Evolutionary conservation across 805 yeast species (phyloP).

Genomic region (Teunomyces barrocoloradensis): DNA sequence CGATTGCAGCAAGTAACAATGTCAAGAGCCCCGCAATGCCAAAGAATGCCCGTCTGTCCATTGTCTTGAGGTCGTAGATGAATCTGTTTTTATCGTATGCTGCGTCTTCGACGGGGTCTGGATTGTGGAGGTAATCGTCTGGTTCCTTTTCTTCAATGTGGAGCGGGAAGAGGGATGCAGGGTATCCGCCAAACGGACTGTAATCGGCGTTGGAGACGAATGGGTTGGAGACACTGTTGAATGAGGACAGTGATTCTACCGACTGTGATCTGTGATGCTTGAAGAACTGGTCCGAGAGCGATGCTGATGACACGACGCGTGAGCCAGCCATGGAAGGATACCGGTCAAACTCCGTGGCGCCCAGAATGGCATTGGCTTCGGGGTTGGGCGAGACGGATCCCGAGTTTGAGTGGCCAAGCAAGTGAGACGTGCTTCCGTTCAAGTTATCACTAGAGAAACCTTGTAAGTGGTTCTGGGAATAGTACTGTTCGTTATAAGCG

Average conservation of each 20-base stretch:
- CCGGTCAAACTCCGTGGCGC: conserved; percentile 61
- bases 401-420: neutral
- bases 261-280: neutral
- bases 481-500: conserved; percentile 38
- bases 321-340: conserved; percentile 64
- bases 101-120: conserved; percentile 93
- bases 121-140: conserved; percentile 94
- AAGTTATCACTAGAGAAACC: conserved; percentile 18
- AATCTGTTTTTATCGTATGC: conserved; percentile 72
- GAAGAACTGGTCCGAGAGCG: conserved; percentile 11
- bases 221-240: conserved; percentile 39
- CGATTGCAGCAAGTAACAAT: conserved; percentile 58
- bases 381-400: neutral
- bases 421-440: conserved; percentile 5
- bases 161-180: conserved; percentile 88
- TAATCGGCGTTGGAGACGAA: conserved; percentile 55
- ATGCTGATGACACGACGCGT: conserved; percentile 52
- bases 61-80: conserved; percentile 57
- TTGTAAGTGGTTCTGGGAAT: conserved; percentile 36
- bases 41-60: conserved; percentile 61
- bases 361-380: conserved; percentile 18
- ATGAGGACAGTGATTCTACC: conserved; percentile 37
- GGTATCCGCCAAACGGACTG: conserved; percentile 95
- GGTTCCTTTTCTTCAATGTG: conserved; percentile 90
- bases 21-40: conserved; percentile 61